These are phyloP conservation scores for Benincasa hispida DNA, from an alignment of 306 rosid genomes.

Conservation along the genomic window DNA sequence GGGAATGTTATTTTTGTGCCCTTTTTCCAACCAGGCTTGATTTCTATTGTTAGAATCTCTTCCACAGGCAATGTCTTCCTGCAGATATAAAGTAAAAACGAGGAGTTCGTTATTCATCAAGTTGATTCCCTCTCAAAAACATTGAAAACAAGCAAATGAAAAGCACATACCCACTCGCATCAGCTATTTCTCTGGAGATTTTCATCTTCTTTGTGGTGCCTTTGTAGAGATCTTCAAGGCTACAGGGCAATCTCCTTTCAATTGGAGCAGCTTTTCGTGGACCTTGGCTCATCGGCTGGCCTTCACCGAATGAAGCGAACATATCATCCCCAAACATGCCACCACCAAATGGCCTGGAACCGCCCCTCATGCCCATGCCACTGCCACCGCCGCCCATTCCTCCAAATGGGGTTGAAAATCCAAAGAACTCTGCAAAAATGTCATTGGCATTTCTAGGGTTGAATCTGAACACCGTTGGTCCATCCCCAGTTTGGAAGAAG, in stretches of 20 bases:
- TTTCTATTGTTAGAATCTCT: slow-evolving; percentile 67
- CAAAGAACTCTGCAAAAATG: slow-evolving; percentile 62
- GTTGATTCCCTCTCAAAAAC: not conserved
- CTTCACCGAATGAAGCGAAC: slow-evolving; percentile 49
- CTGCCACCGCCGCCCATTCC: slow-evolving; percentile 36
- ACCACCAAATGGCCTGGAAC: slow-evolving; percentile 52
- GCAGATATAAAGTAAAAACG: slow-evolving; percentile 7
- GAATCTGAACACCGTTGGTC: slow-evolving; percentile 58
- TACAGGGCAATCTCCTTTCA: slow-evolving; percentile 51
- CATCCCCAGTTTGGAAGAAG: slow-evolving; percentile 63
- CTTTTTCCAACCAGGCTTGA: slow-evolving; percentile 95
- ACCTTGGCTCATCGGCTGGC: slow-evolving; percentile 46
- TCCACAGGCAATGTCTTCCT: slow-evolving; percentile 61
- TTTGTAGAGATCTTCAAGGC: slow-evolving; percentile 72
- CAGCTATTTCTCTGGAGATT: slow-evolving; percentile 62
- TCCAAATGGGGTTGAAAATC: slow-evolving; percentile 62
- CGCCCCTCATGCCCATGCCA: slow-evolving; percentile 20
- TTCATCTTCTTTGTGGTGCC: slow-evolving; percentile 82
- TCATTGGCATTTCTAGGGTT: slow-evolving; percentile 71
- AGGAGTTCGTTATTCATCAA: not conserved
- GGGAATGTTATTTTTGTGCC: slow-evolving; percentile 90
- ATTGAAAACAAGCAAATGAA: not conserved
- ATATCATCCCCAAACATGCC: slow-evolving; percentile 56
- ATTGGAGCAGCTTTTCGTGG: slow-evolving; percentile 60
- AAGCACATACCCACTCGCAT: slow-evolving; percentile 66